Base-by-base conservation (phyloP, 2,329 filamentous ascomycete species). In the Leptographium procerum region DNA sequence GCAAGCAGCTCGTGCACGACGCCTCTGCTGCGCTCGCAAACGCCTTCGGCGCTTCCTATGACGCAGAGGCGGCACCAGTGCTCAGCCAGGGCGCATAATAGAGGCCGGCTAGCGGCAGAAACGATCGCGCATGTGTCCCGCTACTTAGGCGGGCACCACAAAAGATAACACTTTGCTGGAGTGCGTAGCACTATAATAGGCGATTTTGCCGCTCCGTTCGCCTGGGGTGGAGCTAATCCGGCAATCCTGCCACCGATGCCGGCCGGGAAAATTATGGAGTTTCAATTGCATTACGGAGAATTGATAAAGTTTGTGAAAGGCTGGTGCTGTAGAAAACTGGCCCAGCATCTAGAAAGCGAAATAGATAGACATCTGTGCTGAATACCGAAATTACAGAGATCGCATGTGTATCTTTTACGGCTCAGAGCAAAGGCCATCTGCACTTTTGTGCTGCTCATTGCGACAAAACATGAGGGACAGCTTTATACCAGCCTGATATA, bases 1-100 rank as follows among this genome's bases (percentile, higher is more conserved):
- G 55, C 36, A 55, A 57, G 43, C 22, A 26, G 19, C 52, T 61
- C 22, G 60, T 61, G 14, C 60, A 61, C 34, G 57, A 61, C 13
- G 60, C 60, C 13, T 51, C 55, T 19, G 19, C 31, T 5, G 55
- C 60, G 1, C 52, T 59, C 1, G 60, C 57, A 3, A 4, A 10
- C 1, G 60, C 57, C 2, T 50, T 59, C 40, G 60, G 57, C 31
- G 29, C 47, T 5, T 1, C 31, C 26, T 61, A 61, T 28, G 57
- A 59, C n/a, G 28, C 40, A 2, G 40, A 33, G 7, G n/a, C 48
- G 10, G 43, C 60, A 19, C 60, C 60, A 1, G 51, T 61, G 26
- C 47, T 50, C 24, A 28, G 24, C 26, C 47, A 29, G 47, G 47
- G 19, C 26, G 47, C 47, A 50, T 50, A 50, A 26, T 26, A 16